A percentile compares a stretch with the other conserved stretches of the same genome.
Evolutionary conservation across 768 basidiomycete species (phyloP).

Genomic region (Suillus variegatus): DNA sequence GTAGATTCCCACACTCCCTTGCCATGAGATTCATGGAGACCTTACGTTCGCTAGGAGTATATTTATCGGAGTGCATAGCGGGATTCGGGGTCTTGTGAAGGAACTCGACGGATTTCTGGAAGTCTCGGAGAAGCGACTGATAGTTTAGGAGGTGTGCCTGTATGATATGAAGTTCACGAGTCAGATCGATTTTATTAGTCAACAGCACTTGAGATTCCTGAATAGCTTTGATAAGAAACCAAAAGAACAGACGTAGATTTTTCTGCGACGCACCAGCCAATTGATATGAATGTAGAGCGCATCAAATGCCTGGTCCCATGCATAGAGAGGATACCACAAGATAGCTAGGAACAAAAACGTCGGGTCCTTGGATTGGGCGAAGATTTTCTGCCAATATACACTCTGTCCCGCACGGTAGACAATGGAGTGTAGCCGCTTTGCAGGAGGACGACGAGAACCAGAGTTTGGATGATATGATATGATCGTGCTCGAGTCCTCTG

Average conservation of each 20-base stretch:
- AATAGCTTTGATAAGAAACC: conserved; percentile 3
- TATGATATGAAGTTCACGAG: conserved; percentile 55
- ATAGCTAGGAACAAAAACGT: conserved; percentile 39
- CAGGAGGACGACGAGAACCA: conserved; percentile 25
- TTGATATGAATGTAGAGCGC: conserved; percentile 52
- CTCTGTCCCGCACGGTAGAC: conserved; percentile 35
- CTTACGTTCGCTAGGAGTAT: conserved; percentile 13
- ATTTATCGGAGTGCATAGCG: conserved; percentile 33
- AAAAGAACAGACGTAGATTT: not conserved
- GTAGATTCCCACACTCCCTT: conserved; percentile 24
- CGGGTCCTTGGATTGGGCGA: conserved; percentile 30
- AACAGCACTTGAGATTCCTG: conserved; percentile 47
- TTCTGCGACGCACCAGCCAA: conserved; percentile 40
- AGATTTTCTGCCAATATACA: conserved; percentile 39
- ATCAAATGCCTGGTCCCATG: conserved; percentile 63
- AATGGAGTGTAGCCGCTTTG: conserved; percentile 29
- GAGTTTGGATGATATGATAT: conserved; percentile 39
- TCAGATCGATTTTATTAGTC: conserved; percentile 40
- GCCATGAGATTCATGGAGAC: conserved; percentile 7
- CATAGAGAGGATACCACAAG: conserved; percentile 61
- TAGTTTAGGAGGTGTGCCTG: conserved; percentile 62
- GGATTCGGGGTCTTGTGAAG: conserved; percentile 52
- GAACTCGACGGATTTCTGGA: conserved; percentile 52
- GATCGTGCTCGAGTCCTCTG: conserved; percentile 25
- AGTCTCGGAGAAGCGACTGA: conserved; percentile 54